Conservation (phyloP, 2,329 filamentous ascomycete genomes). For the Stachybotrys chlorohalonatus region DNA sequence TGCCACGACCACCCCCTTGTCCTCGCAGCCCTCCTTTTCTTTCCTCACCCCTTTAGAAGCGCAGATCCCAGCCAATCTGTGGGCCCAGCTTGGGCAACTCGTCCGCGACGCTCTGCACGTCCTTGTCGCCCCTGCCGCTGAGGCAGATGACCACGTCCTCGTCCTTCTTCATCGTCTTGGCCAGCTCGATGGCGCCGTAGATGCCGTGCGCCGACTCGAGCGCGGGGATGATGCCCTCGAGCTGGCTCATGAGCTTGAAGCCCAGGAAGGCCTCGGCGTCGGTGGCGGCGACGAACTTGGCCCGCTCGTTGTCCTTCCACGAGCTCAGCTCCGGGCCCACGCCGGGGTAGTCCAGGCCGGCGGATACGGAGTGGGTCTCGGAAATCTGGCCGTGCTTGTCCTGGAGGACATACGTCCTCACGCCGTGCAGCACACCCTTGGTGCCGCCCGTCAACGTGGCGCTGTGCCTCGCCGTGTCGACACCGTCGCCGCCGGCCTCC, state of each 20-base stretch:
- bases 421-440: conserved; percentile 91
- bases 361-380: conserved; percentile 94
- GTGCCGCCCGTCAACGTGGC: conserved; percentile 80
- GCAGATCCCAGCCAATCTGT: conserved; percentile 67
- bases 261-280: conserved; percentile 84
- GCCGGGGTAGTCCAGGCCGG: conserved; percentile 93
- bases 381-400: conserved; percentile 86
- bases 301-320: conserved; percentile 87
- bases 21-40: neutral
- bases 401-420: conserved; percentile 92
- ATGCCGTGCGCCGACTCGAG: conserved; percentile 91
- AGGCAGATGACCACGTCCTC: conserved; percentile 91
- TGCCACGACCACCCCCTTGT: neutral
- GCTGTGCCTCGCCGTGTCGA: conserved; percentile 77
- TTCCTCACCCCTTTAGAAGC: conserved; percentile 35
- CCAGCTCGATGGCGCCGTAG: conserved; percentile 79
- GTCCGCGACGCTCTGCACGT: conserved; percentile 96
- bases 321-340: conserved; percentile 85
- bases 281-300: conserved; percentile 83
- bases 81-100: conserved; percentile 84
- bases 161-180: conserved; percentile 83
- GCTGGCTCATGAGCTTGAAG: conserved; percentile 74
- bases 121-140: conserved; percentile 92
- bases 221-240: conserved; percentile 95
- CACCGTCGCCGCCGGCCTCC: conserved; percentile 87